Evolutionary conservation across 2,329 filamentous ascomycete species (phyloP), one percentile per base, ranked within the genome.

Genomic region (Penicillium palitans): DNA sequence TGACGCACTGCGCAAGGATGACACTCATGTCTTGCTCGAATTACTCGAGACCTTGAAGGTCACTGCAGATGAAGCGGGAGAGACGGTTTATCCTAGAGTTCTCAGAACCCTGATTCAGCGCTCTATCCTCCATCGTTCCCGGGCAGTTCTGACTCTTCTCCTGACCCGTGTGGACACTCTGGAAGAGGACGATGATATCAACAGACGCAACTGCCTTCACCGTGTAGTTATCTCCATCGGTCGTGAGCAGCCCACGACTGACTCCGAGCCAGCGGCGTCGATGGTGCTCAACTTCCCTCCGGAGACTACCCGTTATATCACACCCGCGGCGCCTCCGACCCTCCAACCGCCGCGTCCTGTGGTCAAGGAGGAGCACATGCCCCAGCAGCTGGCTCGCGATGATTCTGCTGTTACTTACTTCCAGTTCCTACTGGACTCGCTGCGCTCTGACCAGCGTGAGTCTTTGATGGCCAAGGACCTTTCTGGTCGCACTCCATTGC

Each of bases 171-270:
- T 95, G 52, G 83, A 86, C 45, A 87, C 84, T 1, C 81, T 98
- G 2, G 87, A 96, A 50, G 93, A 96, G 70, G 85, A 90, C 2
- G 90, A 96, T 66, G 95, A 98, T 70, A 91, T 99, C 71, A 96
- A 98, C 76, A 88, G 89, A 68, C 88, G 95, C 13, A 99, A 97
- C 72, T 95, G 91, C 72, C 86, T 99, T 49, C 95, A 99, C 73
- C 88, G 95, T 9, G 81, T 98, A 2, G 89, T 99, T 42, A 96
- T 98, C 59, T 88, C 93, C 21, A 96, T 97, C 66, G 93, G 93
- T 19, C 87, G 93, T 49, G 87, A 88, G 13, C 84, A 87, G 66
- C 81, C 83, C 15, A 81, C 82, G 9, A 80, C 81, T 37, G 77
- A 78, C 48, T 76, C 77, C 3, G 84, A 86, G 51, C 73, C 82